phyloP scores from a whole-genome alignment of 75 land plant species.

The Adiantum capillusveneris region DNA sequence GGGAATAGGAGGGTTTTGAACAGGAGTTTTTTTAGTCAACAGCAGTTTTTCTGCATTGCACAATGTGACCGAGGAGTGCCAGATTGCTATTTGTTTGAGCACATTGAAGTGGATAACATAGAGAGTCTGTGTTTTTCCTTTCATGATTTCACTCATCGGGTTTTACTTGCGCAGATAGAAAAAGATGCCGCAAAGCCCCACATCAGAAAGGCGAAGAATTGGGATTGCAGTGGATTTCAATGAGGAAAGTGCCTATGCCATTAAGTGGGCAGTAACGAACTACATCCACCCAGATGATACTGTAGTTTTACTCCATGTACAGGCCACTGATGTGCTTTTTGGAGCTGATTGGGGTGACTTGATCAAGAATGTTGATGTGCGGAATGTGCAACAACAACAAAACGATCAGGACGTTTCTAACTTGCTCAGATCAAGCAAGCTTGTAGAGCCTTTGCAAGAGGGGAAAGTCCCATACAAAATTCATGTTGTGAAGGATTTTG shows the following conservation, averaged over 20 bases:
- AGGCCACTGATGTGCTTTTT: neutral
- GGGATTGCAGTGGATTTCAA: slow-evolving; percentile 3
- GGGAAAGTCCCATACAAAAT: neutral
- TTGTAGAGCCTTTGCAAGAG: neutral
- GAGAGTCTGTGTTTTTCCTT: too few relatives aligned
- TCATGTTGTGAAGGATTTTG: neutral
- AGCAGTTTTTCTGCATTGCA: too few relatives aligned
- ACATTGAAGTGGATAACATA: too few relatives aligned
- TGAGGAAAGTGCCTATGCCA: neutral
- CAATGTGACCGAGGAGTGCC: too few relatives aligned
- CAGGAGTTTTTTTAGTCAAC: too few relatives aligned
- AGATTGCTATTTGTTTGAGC: too few relatives aligned
- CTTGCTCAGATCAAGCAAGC: neutral
- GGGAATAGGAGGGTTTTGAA: too few relatives aligned
- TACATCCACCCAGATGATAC: neutral
- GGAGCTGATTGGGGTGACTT: slow-evolving; percentile 10
- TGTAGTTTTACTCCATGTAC: neutral
- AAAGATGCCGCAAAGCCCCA: neutral
- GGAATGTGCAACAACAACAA: neutral
- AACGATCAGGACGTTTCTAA: neutral
- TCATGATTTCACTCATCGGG: too few relatives aligned
- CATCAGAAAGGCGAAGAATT: neutral
- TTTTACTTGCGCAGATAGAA: neutral
- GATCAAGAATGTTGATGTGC: neutral
- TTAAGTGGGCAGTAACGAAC: slow-evolving; percentile 6